Evolutionary conservation across 345 rosid genomes (phyloP).

Genomic region (Camelina neglecta): DNA sequence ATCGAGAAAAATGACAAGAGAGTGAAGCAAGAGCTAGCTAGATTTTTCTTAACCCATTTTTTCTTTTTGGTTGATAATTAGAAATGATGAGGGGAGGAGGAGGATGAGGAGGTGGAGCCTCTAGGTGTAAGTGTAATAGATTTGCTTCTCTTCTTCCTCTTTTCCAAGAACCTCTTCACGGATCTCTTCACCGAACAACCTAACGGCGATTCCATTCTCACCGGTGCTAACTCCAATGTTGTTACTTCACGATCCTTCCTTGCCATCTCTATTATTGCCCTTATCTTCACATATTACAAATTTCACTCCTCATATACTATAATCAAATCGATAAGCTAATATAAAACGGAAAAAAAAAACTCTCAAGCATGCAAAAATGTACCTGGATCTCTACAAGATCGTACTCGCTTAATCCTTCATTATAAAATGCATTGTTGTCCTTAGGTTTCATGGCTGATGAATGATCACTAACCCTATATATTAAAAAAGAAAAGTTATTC

Average conservation of each 20-base stretch:
- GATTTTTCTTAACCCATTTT: not conserved
- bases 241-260: conserved; percentile 32
- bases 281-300: conserved; percentile 25
- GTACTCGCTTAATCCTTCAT: conserved; percentile 2
- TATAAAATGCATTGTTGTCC: conserved; percentile 10
- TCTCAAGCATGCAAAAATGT: not conserved
- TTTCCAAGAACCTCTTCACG: conserved; percentile 41
- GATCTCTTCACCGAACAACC: conserved; percentile 40
- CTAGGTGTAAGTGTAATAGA: conserved; percentile 1
- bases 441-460: not conserved
- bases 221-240: conserved; percentile 24
- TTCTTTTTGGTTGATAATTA: not conserved
- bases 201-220: conserved; percentile 32
- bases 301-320: not conserved
- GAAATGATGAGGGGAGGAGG: conserved; percentile 37
- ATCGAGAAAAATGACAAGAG: conserved; percentile 13
- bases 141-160: conserved; percentile 42
- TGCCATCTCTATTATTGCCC: conserved; percentile 42
- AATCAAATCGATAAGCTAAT: not conserved
- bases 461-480: conserved; percentile 8
- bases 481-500: not conserved
- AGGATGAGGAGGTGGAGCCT: conserved; percentile 32
- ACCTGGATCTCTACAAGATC: conserved; percentile 45
- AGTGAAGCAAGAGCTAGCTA: not conserved
- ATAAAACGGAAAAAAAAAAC: not conserved